Base-by-base conservation (phyloP, 768 basidiomycete species). In the Leccinum sublutescens region DNA sequence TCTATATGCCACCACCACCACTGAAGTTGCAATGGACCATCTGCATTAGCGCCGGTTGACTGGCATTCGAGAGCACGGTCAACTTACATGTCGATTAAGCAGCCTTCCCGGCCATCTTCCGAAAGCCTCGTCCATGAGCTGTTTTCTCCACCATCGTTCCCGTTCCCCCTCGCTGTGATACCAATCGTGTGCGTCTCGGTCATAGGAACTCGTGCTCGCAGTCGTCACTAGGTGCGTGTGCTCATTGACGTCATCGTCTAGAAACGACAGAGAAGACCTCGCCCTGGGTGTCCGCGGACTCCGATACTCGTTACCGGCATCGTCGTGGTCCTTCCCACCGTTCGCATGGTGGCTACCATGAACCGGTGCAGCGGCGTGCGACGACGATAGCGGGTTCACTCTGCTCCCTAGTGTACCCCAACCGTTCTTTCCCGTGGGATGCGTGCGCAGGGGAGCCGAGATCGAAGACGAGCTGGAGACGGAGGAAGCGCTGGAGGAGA, bases 1-100 rank as follows among this genome's bases (percentile, higher is more conserved):
- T 88, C 83, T 1, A 88, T 54, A 55, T 84, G 82, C 88, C 87
- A 88, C 86, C 86, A 85, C 91, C 91, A 93, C 90, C 91, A 92
- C 91, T 92, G 62, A 15, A 33, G 38, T 54, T 51, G 55, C 54
- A 55, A 58, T 15, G 17, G 12, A 48, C n/a, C 21, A 38, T 55
- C 21, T 54, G 21, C 2, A 38, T 58, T 25, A 10, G 25, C n/a
- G 40, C n/a, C n/a, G 2, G 10, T 43, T 19, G 43, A 1, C 17
- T 14, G 27, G 38, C 19, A 31, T 52, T 55, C 34, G 14, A 38
- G 33, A 7, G 17, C 10, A 23, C 7, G 27, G 5, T 50, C 33
- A 7, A 78, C 86, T 63, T 72, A 91, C 90, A 72, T 85, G 84
- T 63, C 76, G 75, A 73, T 91, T 91, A n/a, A 88, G 64, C 59